Evolutionary conservation across 345 rosid genomes (phyloP), one percentile per base, ranked within the genome.

Genomic region (Carallia brachiata): DNA sequence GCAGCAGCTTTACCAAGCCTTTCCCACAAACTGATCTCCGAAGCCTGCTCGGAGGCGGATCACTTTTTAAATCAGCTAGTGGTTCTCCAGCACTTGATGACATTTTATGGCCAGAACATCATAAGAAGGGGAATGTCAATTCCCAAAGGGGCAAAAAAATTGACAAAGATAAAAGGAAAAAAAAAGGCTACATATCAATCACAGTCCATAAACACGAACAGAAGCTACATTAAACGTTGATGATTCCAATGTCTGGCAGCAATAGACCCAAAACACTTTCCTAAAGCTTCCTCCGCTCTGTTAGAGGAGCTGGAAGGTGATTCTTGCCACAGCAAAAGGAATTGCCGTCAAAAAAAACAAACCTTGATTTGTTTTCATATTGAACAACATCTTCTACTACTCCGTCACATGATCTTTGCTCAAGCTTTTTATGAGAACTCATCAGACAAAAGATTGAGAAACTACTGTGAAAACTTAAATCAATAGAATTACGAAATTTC

Each of bases 11-110:
- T 90, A 54, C 96, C 94, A 60, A 95, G 90, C 78, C 92, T 92
- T 75, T 95, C 98, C 98, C 93, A 95, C 86, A 95, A 79, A 77
- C 82, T 89, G 71, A 77, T 73, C 65, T 87, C 98, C 0, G 87
- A 78, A 72, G 67, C 77, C 68, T 85, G 89, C 73, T 80, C 93
- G 74, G 62, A 5, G 84, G 81, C 6, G 74, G 80, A 65, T 76
- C 68, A 62, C 82, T 71, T 70, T 81, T 84, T 9, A 84, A 73
- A 82, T 87, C 93, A 77, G 52, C 72, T 67, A 54, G 62, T 57
- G 74, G 67, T 75, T 86, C 91, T 82, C 78, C 89, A 66, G 79
- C 82, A 78, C 99, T 95, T 44, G 50, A 44, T 44, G 50, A 44
- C 50, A 44, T 44, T 44, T 44, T 12, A 10, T 2, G 16, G 87